These are phyloP conservation scores for Circinella minor DNA, from an alignment of 371 early-diverging fungal species.

Conservation along the genomic window DNA sequence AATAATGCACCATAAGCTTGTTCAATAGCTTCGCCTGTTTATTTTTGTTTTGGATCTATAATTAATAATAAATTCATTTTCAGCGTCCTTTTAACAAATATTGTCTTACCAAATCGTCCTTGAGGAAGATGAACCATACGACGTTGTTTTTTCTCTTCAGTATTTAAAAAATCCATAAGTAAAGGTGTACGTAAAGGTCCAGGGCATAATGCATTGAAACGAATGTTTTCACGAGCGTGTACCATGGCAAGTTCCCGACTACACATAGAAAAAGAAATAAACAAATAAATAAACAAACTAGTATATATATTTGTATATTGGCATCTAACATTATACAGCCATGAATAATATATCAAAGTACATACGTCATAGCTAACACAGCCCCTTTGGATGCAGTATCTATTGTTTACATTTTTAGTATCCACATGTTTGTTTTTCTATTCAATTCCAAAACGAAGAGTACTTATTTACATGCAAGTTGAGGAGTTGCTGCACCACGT, in stretches of 20 bases:
- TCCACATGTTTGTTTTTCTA: too few species aligned
- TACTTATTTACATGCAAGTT: constrained; percentile 73
- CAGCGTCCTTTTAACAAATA: too few species aligned
- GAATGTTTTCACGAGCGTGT: constrained; percentile 90
- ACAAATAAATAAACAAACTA: too few species aligned
- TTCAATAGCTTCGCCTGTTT: constrained; percentile 82
- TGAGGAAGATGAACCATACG: constrained; percentile 85
- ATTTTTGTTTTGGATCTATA: too few species aligned
- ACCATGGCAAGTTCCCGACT: constrained; percentile 85
- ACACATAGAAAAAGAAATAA: constrained; percentile 1
- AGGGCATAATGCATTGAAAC: constrained; percentile 88
- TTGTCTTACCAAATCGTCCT: constrained; percentile 77
- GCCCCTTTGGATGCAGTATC: constrained; percentile 92
- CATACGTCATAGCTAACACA: constrained; percentile 84
- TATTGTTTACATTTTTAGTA: constrained; percentile 20
- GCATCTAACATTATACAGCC: neutral
- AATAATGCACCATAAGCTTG: constrained; percentile 86
- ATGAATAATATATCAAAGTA: constrained; percentile 5
- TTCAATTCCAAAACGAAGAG: neutral
- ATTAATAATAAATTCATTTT: neutral
- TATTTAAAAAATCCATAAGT: constrained; percentile 86
- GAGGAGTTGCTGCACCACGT: constrained; percentile 90
- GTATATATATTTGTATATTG: neutral
- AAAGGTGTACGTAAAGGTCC: constrained; percentile 86
- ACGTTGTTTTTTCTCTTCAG: constrained; percentile 85